Conservation (phyloP, 176 grass and related monocot species). For the Coix lacrymajobi region DNA sequence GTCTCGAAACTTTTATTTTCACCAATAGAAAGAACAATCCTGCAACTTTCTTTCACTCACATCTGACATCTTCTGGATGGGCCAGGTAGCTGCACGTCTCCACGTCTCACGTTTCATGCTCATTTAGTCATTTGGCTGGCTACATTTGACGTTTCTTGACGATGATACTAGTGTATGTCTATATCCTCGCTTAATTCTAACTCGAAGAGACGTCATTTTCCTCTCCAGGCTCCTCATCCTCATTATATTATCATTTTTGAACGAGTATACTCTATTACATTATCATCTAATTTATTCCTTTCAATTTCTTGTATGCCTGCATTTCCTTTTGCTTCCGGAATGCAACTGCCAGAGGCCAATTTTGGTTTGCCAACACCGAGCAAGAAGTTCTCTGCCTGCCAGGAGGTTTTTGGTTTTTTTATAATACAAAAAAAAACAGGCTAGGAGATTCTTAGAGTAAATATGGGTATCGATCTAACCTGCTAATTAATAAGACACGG, state of each 20-base stretch:
- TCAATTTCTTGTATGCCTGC: slow-evolving; percentile 16
- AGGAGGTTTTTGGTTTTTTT: no score
- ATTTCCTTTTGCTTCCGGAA: slow-evolving; percentile 25
- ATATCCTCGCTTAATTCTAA: background rate
- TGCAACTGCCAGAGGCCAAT: background rate
- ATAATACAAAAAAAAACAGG: no score
- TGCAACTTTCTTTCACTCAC: background rate
- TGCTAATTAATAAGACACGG: no score
- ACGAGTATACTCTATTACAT: background rate
- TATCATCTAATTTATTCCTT: background rate
- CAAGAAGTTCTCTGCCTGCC: no score
- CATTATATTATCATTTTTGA: background rate
- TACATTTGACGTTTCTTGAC: background rate
- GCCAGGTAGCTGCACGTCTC: background rate
- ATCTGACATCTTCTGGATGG: background rate
- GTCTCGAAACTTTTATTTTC: background rate
- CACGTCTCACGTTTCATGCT: background rate
- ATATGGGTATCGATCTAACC: no score
- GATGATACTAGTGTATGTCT: no score
- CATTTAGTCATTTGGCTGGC: no score
- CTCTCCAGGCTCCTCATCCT: background rate
- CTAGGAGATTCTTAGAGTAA: no score
- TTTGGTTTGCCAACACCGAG: slow-evolving; percentile 18
- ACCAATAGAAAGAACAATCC: background rate
- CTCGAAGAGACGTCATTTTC: background rate